A percentile compares a stretch with the other conserved stretches of the same genome.
These are phyloP conservation scores for Mortierella sp. DNA, from an alignment of 371 early-diverging fungal species.

Conservation along the genomic window DNA sequence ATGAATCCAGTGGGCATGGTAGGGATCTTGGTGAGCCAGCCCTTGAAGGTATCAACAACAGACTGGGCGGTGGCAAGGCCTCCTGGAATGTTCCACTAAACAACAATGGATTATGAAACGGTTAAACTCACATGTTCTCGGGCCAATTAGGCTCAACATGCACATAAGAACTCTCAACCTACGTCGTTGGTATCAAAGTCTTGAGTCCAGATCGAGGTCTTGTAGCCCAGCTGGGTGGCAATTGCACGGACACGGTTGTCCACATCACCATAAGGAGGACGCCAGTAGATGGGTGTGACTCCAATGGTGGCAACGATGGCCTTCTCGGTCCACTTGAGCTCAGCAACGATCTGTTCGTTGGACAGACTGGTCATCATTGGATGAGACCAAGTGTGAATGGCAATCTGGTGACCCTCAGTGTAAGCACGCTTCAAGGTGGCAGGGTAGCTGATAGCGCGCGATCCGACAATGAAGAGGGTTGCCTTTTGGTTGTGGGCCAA, in stretches of 20 bases:
- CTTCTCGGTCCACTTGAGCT: conserved; percentile 44
- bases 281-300: conserved; percentile 12
- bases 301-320: conserved; percentile 20
- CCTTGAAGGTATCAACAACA: no score
- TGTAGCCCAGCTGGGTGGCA: conserved; percentile 11
- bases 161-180: no score
- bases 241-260: conserved; percentile 45
- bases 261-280: conserved; percentile 22
- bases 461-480: no score
- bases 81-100: no score
- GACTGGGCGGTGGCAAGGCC: no score
- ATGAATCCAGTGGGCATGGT: no score
- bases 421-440: conserved; percentile 12
- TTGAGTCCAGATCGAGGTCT: conserved; percentile 1
- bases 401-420: conserved; percentile 52
- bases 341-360: conserved; percentile 66
- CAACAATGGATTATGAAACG: no score
- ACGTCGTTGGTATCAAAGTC: conserved; percentile 3
- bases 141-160: no score
- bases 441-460: no score
- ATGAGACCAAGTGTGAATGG: conserved; percentile 71
- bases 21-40: no score
- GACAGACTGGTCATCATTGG: conserved; percentile 61
- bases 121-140: no score
- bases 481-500: no score